These are phyloP conservation scores for Diaporthe ilicicola DNA, from an alignment of 2,329 filamentous ascomycete species.

Conservation along the genomic window DNA sequence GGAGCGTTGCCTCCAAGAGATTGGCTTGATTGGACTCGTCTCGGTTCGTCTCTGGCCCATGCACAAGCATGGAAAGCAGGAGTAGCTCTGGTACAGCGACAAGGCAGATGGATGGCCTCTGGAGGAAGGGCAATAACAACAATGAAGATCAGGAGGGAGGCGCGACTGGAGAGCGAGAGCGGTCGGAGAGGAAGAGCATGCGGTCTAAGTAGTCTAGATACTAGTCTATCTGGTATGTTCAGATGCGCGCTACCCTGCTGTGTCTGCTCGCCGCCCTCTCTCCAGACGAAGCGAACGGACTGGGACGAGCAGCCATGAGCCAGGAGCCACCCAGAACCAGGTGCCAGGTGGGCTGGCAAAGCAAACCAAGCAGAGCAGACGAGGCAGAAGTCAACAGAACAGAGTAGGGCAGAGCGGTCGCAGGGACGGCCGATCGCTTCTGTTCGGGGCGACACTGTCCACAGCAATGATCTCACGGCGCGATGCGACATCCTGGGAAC, in stretches of 20 bases:
- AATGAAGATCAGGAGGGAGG: neutral
- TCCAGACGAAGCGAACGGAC: constrained; percentile 6
- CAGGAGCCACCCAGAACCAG: neutral
- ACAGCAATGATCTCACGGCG: constrained; percentile 4
- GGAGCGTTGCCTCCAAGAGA: neutral
- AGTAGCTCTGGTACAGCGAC: neutral
- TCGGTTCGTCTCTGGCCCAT: neutral
- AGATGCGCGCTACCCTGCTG: neutral
- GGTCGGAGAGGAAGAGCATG: constrained; percentile 11
- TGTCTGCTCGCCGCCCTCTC: constrained; percentile 5
- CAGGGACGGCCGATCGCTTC: neutral
- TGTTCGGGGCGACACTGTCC: neutral
- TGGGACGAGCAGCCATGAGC: neutral
- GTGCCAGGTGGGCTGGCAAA: no score
- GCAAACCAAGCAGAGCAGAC: no score
- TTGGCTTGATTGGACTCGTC: neutral
- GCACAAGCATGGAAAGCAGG: neutral
- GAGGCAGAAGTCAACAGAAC: neutral
- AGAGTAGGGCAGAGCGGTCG: neutral
- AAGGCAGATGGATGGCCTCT: neutral
- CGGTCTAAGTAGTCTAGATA: constrained; percentile 20
- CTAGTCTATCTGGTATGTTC: neutral
- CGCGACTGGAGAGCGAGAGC: neutral
- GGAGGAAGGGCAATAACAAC: neutral
- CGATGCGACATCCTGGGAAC: neutral